These are phyloP conservation scores for Penicillium alfredii DNA, from an alignment of 495 filamentous ascomycete genomes.

Conservation along the genomic window DNA sequence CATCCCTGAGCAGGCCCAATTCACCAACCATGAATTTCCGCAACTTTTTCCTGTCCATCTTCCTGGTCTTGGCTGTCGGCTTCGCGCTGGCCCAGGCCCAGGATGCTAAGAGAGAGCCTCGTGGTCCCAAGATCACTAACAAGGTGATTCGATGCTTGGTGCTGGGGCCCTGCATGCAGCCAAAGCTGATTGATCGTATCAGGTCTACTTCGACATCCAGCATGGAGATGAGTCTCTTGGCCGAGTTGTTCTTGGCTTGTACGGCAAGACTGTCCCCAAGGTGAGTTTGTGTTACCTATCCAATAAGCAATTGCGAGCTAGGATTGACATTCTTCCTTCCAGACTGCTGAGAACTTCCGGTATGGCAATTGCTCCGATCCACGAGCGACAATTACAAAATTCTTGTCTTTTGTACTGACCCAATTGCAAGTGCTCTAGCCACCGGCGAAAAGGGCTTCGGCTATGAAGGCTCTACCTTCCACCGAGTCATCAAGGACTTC, in stretches of 20 bases:
- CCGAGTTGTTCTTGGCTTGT: constrained; percentile 86
- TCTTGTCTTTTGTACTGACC: too few relatives aligned
- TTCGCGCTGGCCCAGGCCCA: constrained; percentile 61
- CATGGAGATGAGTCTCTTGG: constrained; percentile 84
- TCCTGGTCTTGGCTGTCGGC: constrained; percentile 66
- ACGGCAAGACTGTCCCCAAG: constrained; percentile 97
- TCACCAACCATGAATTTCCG: constrained; percentile 45
- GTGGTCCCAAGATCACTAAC: constrained; percentile 93
- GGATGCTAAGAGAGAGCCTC: constrained; percentile 66
- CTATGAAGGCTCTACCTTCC: constrained; percentile 92
- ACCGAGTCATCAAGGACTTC: constrained; percentile 97
- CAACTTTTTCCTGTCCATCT: constrained; percentile 53
- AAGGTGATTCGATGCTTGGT: constrained; percentile 52
- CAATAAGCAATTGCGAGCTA: not conserved
- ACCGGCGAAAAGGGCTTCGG: constrained; percentile 97
- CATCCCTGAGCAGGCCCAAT: constrained; percentile 16
- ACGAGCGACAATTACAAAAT: too few relatives aligned
- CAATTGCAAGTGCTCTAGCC: constrained; percentile 62
- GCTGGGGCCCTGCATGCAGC: not conserved
- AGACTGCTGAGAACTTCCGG: constrained; percentile 98
- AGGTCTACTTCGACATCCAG: constrained; percentile 91
- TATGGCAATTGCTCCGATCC: too few relatives aligned
- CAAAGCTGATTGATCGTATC: constrained; percentile 8
- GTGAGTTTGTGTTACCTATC: constrained; percentile 32
- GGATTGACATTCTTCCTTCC: constrained; percentile 3